Evolutionary conservation across 192 early-diverging fungal genomes (phyloP), one percentile per base, ranked within the genome.

Genomic region (Dissophora globulifera): DNA sequence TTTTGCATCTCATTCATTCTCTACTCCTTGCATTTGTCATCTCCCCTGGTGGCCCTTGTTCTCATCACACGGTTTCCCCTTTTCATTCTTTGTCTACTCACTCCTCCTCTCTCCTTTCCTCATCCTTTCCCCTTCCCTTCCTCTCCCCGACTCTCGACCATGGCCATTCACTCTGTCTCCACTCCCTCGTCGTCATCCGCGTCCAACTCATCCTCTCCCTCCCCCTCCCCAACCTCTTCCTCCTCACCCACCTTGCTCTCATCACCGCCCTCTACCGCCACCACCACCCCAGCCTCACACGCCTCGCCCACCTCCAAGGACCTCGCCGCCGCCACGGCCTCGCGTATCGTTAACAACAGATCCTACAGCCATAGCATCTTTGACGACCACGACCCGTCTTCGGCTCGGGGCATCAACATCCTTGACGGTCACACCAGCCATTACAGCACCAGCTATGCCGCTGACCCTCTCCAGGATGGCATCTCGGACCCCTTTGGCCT

Each of bases 121-220:
- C 35, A 32, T 8, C 51, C 30, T 35, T 26, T 32, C 33, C 31
- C 54, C 33, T 45, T n/a, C 49, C 32, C 51, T 46, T 29, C 47
- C 42, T 60, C 38, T 27, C 30, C 30, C 43, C 50, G 4, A 45
- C 51, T 19, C 45, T 27, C 25, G 19, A 62, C 35, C 19, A 74
- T 67, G 35, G 80, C 80, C 16, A 50, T 79, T 68, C 83, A 82
- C 17, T 82, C 80, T 35, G 75, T 81, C 50, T 82, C 80, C n/a
- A 78, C 82, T 19, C 76, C 45, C n/a, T 55, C 76, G 25, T 62
- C 67, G 7, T 38, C 31, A n/a, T 70, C 66, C 19, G 71, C 78
- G 16, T 82, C 81, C 8, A 58, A 69, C 33, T 65, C 65, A 27
- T 67, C 69, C 17, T 86, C 82, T 2, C 56, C 81, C 26, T 81